Base-by-base conservation (phyloP, 2,329 filamentous ascomycete genomes). In the Metarhizium album region DNA sequence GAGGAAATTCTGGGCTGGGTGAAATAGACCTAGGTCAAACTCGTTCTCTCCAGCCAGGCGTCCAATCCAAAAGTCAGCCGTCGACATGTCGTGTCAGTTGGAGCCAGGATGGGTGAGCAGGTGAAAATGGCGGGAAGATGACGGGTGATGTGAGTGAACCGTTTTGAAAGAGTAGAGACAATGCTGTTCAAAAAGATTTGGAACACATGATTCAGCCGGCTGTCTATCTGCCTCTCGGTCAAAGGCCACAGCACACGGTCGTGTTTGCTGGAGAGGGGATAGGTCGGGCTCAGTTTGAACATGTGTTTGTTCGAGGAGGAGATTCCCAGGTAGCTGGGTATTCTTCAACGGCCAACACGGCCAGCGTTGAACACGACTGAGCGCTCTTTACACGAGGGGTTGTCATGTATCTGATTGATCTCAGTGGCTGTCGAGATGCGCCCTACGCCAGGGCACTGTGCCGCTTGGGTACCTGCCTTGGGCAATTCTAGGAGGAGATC, bases 1-100 rank as follows among this genome's bases (percentile, higher is more conserved):
- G 31, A 35, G 31, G 31, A 4, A 37, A 16, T 37, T 7, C 27
- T 47, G 31, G 45, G 13, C 45, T 14, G 66, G 4, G 79, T 84
- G 64, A 16, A 43, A 43, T 5, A 43, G 16, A 0, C 23, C 18
- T 43, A 22, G 40, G 40, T 43, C 40, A 16, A 43, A 1, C 2
- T 43, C 40, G 40, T 23, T 24, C 16, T 43, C 40, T 22, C 40
- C 40, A 13, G 40, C 14, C 20, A 24, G 14, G 20, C 24, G 40
- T 43, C 22, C 40, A 43, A 43, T 43, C 40, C 23, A 43, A 43
- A 23, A 24, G 20, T 43, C 40, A 22, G 22, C 40, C 13, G 40
- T 43, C 20, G 40, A 43, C 40, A 43, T 43, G 9, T 43, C 22
- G 40, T 24, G 8, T 13, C 16, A 22, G 13, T 24, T 43, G 40